Base-by-base conservation (phyloP, 1,284 basidiomycete species). In the Ganoderma meredithae region DNA sequence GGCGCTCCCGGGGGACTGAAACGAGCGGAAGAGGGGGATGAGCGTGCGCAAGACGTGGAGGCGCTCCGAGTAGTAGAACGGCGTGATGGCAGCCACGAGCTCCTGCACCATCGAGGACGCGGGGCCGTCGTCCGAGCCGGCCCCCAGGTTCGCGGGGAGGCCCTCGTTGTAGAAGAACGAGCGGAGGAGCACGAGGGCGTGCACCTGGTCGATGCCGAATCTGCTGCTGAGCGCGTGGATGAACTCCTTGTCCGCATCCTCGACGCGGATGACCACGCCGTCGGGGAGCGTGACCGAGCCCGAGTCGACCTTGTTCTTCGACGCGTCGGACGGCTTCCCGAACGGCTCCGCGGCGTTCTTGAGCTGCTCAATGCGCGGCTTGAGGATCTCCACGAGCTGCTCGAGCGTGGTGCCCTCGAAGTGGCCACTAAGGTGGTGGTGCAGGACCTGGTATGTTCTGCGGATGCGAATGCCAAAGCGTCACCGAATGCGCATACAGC, bases 111-210 rank as follows among this genome's bases (percentile, higher is more conserved):
- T 77, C 22, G 58, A 59, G n/a, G 56, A 58, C 15, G 55, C n/a
- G 3, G 81, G 81, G 44, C 80, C 80, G 61, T 82, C 81, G 31
- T 83, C 81, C 40, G 82, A 79, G 27, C 84, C 78, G 22, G 47
- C 47, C 53, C 81, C 82, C 0, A 85, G 79, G n/a, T 81, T 81
- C 22, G 84, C 77, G 1, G 90, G 86, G 17, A 92, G 82, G 12
- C 92, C 93, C 76, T 93, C 88, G 76, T 95, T 93, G 76, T 91
- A 93, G 19, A 95, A 81, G 76, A 93, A 95, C 0, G 91, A 91
- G 15, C 91, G 88, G 19, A 95, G 81, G 8, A 94, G 83, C 7
- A 90, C 81, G 63, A 93, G 84, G 0, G 93, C 89, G 31, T 91
- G 88, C 19, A 94, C 83, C 76, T 95, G 87, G 80, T 95, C 93